A percentile compares a stretch with the other conserved stretches of the same genome.
Evolutionary conservation across 495 filamentous ascomycete genomes (phyloP).

Genomic region (Parmelia sp.): DNA sequence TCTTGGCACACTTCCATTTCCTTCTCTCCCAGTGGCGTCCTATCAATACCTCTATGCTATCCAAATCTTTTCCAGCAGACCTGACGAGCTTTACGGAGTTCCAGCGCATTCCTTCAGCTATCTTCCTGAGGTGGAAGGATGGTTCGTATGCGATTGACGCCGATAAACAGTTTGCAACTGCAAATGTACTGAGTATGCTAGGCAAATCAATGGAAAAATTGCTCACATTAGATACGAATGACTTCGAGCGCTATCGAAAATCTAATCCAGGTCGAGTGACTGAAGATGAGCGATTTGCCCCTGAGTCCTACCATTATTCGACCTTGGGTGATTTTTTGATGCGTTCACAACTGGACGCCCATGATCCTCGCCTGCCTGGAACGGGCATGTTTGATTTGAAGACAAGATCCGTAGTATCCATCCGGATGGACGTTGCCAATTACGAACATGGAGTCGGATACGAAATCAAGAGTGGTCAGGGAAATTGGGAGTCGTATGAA

Average conservation of each 20-base stretch:
- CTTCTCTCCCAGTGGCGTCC: conserved; percentile 77
- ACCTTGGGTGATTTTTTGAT: conserved; percentile 84
- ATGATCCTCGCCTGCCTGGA: conserved; percentile 80
- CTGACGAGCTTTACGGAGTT: conserved; percentile 61
- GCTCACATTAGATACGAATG: conserved; percentile 70
- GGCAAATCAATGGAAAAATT: conserved; percentile 96
- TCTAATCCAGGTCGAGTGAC: conserved; percentile 55
- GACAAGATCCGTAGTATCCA: conserved; percentile 81
- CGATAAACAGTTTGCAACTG: conserved; percentile 84
- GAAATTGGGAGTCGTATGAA: conserved; percentile 83
- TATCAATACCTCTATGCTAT: conserved; percentile 59
- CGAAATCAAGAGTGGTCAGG: conserved; percentile 68
- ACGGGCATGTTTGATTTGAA: conserved; percentile 97
- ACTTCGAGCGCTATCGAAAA: conserved; percentile 78
- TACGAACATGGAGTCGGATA: conserved; percentile 77
- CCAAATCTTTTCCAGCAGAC: conserved; percentile 54
- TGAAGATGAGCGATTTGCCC: conserved; percentile 53
- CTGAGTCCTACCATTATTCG: conserved; percentile 84
- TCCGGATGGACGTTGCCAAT: conserved; percentile 73
- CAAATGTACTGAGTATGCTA: conserved; percentile 81
- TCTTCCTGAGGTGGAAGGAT: conserved; percentile 79
- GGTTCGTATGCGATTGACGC: conserved; percentile 94
- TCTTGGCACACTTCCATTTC: conserved; percentile 85
- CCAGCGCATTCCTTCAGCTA: conserved; percentile 62
- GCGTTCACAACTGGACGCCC: conserved; percentile 91